Base-by-base conservation (phyloP, 306 rosid genomes). In the Medicago ruthenica region DNA sequence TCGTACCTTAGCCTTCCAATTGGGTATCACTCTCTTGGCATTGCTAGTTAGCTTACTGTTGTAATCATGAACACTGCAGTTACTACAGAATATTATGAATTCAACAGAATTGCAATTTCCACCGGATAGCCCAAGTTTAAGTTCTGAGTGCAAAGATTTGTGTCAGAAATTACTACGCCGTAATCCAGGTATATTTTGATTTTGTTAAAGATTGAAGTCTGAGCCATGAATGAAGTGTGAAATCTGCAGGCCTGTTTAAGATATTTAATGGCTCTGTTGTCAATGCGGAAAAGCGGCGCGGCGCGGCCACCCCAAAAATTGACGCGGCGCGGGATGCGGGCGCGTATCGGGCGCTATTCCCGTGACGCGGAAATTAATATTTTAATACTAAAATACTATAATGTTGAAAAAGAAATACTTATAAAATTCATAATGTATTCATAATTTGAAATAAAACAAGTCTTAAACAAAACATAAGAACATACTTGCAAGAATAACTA, bases 131-230 rank as follows among this genome's bases (percentile, higher is more conserved):
- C 82, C 58, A 71, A 70, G 82, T 79, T 81, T 92, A 85, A 88
- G 97, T 81, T 86, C 75, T 51, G 93, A 89, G 21, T 96, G 97
- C 92, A 96, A 87, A 87, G 98, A 96, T 78, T 81, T 96, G 79
- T 96, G 99, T 83, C 90, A 77, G 80, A 96, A 90, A 83, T 87
- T 96, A 88, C 84, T 96, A 76, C 98, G 97, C 67, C 90, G 96
- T 50, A 90, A 93, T 85, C 99, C 98, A 83, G 98, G 99, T 96
- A 89, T 63, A 55, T 67, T 73, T 78, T 66, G 71, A 73, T 80
- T 73, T 51, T 70, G 17, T 69, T 51, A 57, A 37, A 48, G 44
- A 64, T 58, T 80, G 73, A 51, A 71, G 65, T 53, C 15, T 69
- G 66, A 69, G 73, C 41, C 60, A 13, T 67, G 18, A 76, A 64